A percentile compares a stretch with the other conserved stretches of the same genome.
Evolutionary conservation across 148 eudicot species (phyloP).

Genomic region (Fagopyrum tataricum): DNA sequence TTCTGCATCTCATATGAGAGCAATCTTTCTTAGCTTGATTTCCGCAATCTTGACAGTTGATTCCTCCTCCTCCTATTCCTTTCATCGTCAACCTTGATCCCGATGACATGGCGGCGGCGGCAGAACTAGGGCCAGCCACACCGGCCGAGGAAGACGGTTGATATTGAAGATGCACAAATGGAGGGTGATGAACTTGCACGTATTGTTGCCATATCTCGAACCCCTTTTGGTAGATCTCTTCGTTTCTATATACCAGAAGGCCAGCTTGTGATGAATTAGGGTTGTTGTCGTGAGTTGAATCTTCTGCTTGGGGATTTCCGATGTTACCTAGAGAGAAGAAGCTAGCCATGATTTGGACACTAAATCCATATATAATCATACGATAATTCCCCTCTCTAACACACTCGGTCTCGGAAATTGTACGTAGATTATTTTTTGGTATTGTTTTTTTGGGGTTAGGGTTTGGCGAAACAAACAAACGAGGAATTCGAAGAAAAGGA

Average conservation of each 20-base stretch:
- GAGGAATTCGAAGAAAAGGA: background rate
- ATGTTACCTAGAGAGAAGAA: slow-evolving; percentile 50
- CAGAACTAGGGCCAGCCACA: slow-evolving; percentile 8
- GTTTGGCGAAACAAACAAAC: background rate
- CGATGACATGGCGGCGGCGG: background rate
- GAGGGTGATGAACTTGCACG: slow-evolving; percentile 41
- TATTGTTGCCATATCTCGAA: slow-evolving; percentile 87
- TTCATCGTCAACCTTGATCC: background rate
- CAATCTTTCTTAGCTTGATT: slow-evolving; percentile 89
- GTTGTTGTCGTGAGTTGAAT: slow-evolving; percentile 2
- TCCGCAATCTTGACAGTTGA: slow-evolving; percentile 86
- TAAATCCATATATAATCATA: slow-evolving; percentile 13
- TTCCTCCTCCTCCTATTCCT: slow-evolving; percentile 21
- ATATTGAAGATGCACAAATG: slow-evolving; percentile 11
- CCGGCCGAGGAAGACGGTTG: slow-evolving; percentile 14
- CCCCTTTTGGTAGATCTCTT: slow-evolving; percentile 72
- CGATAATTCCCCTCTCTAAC: no score
- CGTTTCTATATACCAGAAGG: slow-evolving; percentile 24
- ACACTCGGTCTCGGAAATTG: no score
- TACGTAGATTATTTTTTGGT: no score
- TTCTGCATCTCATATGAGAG: slow-evolving; percentile 60
- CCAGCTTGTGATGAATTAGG: slow-evolving; percentile 1
- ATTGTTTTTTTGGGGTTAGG: background rate
- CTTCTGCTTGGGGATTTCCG: slow-evolving; percentile 1
- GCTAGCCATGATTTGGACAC: slow-evolving; percentile 39